phyloP scores from a whole-genome alignment of 2,329 filamentous ascomycete species.

The Exophiala mesophila region DNA sequence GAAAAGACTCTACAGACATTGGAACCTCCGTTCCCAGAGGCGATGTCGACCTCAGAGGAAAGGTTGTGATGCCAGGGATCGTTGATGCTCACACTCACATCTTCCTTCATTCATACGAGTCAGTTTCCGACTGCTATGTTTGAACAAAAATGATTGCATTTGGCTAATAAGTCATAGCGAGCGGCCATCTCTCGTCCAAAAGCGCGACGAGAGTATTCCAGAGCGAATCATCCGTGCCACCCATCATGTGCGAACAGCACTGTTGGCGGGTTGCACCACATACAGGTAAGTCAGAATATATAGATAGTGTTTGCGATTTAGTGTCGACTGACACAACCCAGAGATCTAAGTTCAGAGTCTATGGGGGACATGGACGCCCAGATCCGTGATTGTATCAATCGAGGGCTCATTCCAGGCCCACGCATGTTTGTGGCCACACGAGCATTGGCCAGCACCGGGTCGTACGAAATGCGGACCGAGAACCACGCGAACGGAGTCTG shows the following conservation, averaged over 20 bases:
- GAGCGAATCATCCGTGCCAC: slow-evolving; percentile 53
- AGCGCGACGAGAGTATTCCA: slow-evolving; percentile 55
- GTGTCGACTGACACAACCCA: slow-evolving; percentile 1
- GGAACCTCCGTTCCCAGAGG: slow-evolving; percentile 24
- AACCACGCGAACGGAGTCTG: slow-evolving; percentile 31
- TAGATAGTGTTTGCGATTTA: neutral
- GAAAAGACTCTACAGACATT: neutral
- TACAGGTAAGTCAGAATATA: slow-evolving; percentile 37
- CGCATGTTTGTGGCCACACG: slow-evolving; percentile 54
- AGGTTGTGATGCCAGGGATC: slow-evolving; percentile 49
- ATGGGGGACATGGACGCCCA: slow-evolving; percentile 48
- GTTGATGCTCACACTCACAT: slow-evolving; percentile 55
- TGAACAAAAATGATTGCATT: neutral
- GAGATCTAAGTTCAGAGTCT: slow-evolving; percentile 51
- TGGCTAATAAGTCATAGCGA: slow-evolving; percentile 29
- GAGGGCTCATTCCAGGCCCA: slow-evolving; percentile 51
- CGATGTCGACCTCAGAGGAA: slow-evolving; percentile 52
- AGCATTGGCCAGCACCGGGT: slow-evolving; percentile 45
- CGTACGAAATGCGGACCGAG: slow-evolving; percentile 48
- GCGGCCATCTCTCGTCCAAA: slow-evolving; percentile 43
- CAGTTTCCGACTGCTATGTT: neutral
- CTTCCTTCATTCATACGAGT: slow-evolving; percentile 48
- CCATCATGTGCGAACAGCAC: slow-evolving; percentile 49
- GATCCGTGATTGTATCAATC: slow-evolving; percentile 51
- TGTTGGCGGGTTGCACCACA: slow-evolving; percentile 56